phyloP scores from a whole-genome alignment of 768 basidiomycete species.

The Tremella mesenterica region DNA sequence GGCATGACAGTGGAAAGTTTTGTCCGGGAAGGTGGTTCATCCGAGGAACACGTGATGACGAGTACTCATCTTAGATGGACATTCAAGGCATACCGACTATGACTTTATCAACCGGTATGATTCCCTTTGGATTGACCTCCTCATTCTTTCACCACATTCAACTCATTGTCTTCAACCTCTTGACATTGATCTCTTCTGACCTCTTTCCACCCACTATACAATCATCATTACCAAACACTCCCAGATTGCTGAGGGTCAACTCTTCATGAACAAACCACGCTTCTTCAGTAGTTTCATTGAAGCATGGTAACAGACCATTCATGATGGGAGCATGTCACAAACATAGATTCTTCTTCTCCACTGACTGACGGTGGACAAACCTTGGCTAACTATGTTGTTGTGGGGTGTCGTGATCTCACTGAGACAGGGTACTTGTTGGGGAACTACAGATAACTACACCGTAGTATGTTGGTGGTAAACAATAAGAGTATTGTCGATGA shows the following conservation, averaged over 20 bases:
- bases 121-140: not conserved
- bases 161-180: slow-evolving; percentile 9
- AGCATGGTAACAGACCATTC: not conserved
- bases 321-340: not conserved
- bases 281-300: not conserved
- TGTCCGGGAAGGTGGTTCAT: not conserved
- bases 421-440: too few relatives aligned
- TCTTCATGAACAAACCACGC: not conserved
- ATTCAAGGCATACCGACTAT: slow-evolving; percentile 3
- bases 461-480: not conserved
- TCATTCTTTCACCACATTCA: slow-evolving; percentile 4
- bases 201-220: not conserved
- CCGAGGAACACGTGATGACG: not conserved
- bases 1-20: too few relatives aligned
- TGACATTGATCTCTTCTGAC: slow-evolving; percentile 5
- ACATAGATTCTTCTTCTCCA: too few relatives aligned
- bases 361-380: too few relatives aligned
- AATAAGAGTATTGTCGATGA: too few relatives aligned
- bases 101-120: not conserved
- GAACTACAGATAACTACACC: not conserved
- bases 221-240: not conserved
- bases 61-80: slow-evolving; percentile 5
- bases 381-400: too few relatives aligned
- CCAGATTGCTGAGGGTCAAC: not conserved
- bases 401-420: too few relatives aligned